Conservation (phyloP, 1,284 basidiomycete genomes). For the Tilletia indica region DNA sequence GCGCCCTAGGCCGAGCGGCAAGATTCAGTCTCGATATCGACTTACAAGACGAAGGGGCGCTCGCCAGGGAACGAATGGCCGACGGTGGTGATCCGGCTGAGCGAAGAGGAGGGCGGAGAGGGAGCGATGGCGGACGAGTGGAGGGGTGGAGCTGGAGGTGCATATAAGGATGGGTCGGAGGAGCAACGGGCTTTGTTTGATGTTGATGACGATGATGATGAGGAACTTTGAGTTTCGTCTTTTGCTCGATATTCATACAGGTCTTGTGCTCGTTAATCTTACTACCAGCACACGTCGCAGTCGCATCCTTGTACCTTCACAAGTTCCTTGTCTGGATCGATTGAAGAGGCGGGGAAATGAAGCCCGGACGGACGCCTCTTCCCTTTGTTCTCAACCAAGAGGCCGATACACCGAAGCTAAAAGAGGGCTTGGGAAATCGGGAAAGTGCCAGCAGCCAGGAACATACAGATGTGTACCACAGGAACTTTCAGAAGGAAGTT, state of each 20-base stretch:
- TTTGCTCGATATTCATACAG: background rate
- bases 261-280: too few species aligned
- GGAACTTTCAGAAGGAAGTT: too few species aligned
- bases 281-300: too few species aligned
- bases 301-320: too few species aligned
- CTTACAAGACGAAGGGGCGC: slow-evolving; percentile 50
- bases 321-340: too few species aligned
- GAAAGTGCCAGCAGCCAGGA: too few species aligned
- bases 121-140: background rate
- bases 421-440: too few species aligned
- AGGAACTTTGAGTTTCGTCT: slow-evolving; percentile 16
- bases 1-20: background rate
- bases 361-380: background rate
- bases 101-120: slow-evolving; percentile 19
- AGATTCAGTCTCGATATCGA: slow-evolving; percentile 49
- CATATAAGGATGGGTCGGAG: slow-evolving; percentile 15
- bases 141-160: background rate
- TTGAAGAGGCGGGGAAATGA: too few species aligned
- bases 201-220: slow-evolving; percentile 27
- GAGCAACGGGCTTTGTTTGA: slow-evolving; percentile 23
- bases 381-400: too few species aligned
- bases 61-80: slow-evolving; percentile 48
- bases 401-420: too few species aligned
- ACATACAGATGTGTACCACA: too few species aligned
- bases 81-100: slow-evolving; percentile 42